Evolutionary conservation across 306 rosid genomes (phyloP), one percentile per base, ranked within the genome.

Genomic region (Morella rubra): DNA sequence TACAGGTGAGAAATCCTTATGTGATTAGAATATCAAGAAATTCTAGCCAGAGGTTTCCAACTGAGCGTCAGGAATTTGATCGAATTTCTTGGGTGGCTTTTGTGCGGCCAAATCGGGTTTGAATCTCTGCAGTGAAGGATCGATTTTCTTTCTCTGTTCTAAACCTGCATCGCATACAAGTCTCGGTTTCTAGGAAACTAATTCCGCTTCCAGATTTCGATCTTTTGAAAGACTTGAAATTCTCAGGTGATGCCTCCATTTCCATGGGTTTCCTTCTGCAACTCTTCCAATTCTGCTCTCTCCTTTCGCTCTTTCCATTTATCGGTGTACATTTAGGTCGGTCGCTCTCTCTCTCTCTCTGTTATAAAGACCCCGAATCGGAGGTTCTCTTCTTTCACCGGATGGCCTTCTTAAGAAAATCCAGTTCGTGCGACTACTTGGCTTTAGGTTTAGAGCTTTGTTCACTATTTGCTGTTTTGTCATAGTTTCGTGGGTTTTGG

Each of bases 1-100:
- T 73, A 73, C 73, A 86, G 96, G 97, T 91, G 85, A 87, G 82
- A 73, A 88, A 75, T 74, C 52, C 6, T 58, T 74, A 52, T 77
- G 60, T 44, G 62, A 75, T 20, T n/a, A 67, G 15, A 73, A 73
- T 81, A 91, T 82, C 89, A 74, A 44, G 69, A 80, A 80, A 11
- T 59, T 71, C 14, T 5, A 52, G n/a, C 64, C 67, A 44, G 42
- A 45, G 52, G 73, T 42, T 81, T 44, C 64, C 42, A 83, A 67
- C 76, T 49, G 42, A 37, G 74, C 71, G 69, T 54, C 8, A n/a
- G 79, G 14, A 71, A 73, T 70, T 71, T 71, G 44, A 60, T 27
- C 16, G 52, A 58, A 20, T 11, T 66, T 66, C 27, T 44, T 42
- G 22, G 11, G 18, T 13, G 22, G 24, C 24, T 65, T 65, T 65